A percentile compares a stretch with the other conserved stretches of the same genome.
Conservation (phyloP, 2,329 filamentous ascomycete species). For the Pseudopithomyces maydicus region DNA sequence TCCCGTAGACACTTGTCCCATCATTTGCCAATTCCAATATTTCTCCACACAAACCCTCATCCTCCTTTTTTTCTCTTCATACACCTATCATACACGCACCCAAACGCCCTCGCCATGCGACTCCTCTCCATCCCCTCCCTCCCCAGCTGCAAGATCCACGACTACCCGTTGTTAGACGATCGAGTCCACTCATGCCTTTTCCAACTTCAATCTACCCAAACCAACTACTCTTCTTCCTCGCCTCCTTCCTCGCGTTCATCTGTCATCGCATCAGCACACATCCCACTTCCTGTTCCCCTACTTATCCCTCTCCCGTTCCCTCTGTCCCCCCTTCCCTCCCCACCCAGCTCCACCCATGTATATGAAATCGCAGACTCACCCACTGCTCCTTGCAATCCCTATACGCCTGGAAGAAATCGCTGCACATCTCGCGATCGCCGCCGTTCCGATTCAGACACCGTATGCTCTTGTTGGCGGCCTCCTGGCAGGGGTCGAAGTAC, state of each 20-base stretch:
- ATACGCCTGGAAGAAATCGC: slow-evolving; percentile 95
- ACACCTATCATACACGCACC: not conserved
- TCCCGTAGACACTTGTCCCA: too few species aligned
- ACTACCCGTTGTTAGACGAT: too few species aligned
- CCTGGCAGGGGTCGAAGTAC: slow-evolving; percentile 94
- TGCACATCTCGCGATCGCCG: slow-evolving; percentile 86
- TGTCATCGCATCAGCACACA: too few species aligned
- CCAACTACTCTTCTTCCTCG: slow-evolving; percentile 24
- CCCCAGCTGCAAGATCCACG: too few species aligned
- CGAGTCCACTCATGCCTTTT: not conserved
- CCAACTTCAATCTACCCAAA: slow-evolving; percentile 14
- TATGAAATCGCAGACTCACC: too few species aligned
- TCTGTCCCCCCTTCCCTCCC: not conserved
- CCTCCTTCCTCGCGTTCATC: slow-evolving; percentile 27
- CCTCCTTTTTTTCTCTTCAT: not conserved
- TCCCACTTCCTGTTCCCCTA: too few species aligned
- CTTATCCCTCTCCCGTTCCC: too few species aligned
- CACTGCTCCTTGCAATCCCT: slow-evolving; percentile 93
- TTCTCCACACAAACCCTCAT: too few species aligned
- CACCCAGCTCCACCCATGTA: not conserved
- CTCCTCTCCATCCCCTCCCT: not conserved
- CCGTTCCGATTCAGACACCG: slow-evolving; percentile 87
- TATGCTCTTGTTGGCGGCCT: slow-evolving; percentile 83
- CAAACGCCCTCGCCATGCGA: slow-evolving; percentile 4
- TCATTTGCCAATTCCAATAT: too few species aligned